A percentile compares a stretch with the other conserved stretches of the same genome.
phyloP scores from a whole-genome alignment of 2,329 filamentous ascomycete species.

The Juglanconis juglandina region DNA sequence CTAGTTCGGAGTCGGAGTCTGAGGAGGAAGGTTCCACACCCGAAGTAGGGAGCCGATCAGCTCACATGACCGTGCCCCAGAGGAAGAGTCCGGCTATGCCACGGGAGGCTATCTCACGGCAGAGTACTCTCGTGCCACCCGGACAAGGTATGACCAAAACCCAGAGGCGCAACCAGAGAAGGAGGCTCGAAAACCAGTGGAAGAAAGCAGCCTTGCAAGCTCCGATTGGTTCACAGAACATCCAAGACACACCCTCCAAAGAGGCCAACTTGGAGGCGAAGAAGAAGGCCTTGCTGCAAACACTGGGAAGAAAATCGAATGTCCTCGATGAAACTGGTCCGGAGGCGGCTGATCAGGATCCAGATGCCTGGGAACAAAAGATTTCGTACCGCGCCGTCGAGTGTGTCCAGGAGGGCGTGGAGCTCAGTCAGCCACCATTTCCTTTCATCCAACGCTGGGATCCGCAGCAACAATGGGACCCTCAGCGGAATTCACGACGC shows the following conservation, averaged over 20 bases:
- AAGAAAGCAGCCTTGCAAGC: conserved; percentile 11
- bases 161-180: conserved; percentile 50
- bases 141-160: conserved; percentile 37
- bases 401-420: conserved; percentile 68
- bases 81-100: not conserved
- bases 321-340: not conserved
- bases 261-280: conserved; percentile 32
- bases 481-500: conserved; percentile 31
- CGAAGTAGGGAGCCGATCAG: not conserved
- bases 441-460: conserved; percentile 91
- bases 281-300: conserved; percentile 37
- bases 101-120: not conserved
- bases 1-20: conserved; percentile 37
- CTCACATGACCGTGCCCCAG: not conserved
- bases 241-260: not conserved
- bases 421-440: conserved; percentile 75
- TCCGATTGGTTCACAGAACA: not conserved
- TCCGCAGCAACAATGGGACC: conserved; percentile 56
- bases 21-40: conserved; percentile 13
- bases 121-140: conserved; percentile 18
- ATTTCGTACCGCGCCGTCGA: conserved; percentile 78
- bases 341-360: conserved; percentile 39
- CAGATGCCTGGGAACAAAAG: conserved; percentile 69
- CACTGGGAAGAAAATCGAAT: not conserved
- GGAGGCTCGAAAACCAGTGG: conserved; percentile 31